Base-by-base conservation (phyloP, 2,329 filamentous ascomycete genomes). In the Paracamarosporium sp. region DNA sequence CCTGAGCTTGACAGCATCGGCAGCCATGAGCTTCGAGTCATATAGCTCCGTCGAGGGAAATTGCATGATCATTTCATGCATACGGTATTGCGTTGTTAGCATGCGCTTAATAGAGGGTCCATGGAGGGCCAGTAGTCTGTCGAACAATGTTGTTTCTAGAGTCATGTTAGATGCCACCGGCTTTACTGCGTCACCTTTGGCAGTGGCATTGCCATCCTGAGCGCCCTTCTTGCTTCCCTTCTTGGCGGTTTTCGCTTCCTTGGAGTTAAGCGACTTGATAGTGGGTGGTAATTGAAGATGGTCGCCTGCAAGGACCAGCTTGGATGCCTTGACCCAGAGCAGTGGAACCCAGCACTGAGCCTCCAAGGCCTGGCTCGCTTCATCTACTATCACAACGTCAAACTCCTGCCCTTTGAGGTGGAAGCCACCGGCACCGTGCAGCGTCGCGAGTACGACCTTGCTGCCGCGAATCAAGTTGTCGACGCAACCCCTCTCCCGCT, bases 311-410 rank as follows among this genome's bases (percentile, higher is more conserved):
- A 96, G 88, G 8, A 99, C 89, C 8, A 92, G 88, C 79, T 97
- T 98, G 64, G 83, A 86, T 0, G 92, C 81, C 36, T 83, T 92
- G 38, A 79, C 76, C 62, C 86, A 85, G 17, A 97, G 79, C 45
- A 99, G 79, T 11, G 95, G 89, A 50, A 98, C 93, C 95, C 95
- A 99, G 79, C 93, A 97, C 76, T 98, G 94, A 0, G 95, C 93
- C 78, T 99, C 95, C 9, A 98, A 82, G 1, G 95, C 95, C 75
- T 99, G 95, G 73, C 91, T 96, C 4, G 93, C 95, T 79, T 99
- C 95, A 70, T 99, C 95, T 55, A 99, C 92, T 59, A 99, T 88
- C 27, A 99, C 91, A 4, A 97, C 90, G 75, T 99, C 95, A 63
- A 99, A 99, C 51, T 86, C 80, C 70, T 96, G 88, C 60, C 88